Evolutionary conservation across 2,329 filamentous ascomycete genomes (phyloP).

Genomic region (Hypoxylon sp.): DNA sequence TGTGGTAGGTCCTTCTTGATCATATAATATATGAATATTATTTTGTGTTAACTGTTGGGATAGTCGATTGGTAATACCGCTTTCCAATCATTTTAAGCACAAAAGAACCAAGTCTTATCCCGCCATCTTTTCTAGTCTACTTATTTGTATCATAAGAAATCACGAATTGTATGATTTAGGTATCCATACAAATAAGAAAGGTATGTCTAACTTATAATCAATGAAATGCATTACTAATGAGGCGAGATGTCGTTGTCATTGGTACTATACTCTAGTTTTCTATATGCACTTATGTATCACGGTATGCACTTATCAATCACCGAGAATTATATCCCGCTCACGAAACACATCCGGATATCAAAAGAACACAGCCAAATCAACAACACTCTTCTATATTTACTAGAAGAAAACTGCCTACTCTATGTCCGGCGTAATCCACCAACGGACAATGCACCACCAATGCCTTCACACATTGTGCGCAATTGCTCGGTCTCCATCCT

Average conservation of each 20-base stretch:
- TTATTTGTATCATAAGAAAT: too few species aligned
- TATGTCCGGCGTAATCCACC: constrained; percentile 23
- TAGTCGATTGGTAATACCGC: too few species aligned
- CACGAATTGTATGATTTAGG: too few species aligned
- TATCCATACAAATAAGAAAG: too few species aligned
- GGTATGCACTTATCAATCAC: neutral
- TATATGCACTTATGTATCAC: neutral
- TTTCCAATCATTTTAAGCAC: too few species aligned
- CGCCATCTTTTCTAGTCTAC: too few species aligned
- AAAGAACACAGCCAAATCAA: neutral
- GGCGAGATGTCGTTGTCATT: neutral
- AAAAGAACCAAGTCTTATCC: too few species aligned
- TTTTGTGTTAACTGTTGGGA: too few species aligned
- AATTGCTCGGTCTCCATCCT: constrained; percentile 17
- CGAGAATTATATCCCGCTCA: neutral
- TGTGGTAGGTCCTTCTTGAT: too few species aligned
- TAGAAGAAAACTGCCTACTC: constrained; percentile 27
- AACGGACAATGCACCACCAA: constrained; percentile 18
- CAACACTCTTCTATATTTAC: constrained; percentile 31
- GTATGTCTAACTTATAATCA: too few species aligned
- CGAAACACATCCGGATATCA: neutral
- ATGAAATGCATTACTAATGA: neutral
- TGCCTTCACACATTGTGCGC: neutral
- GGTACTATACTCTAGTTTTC: neutral
- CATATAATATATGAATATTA: too few species aligned